Base-by-base conservation (phyloP, 352 stramenopile genomes). In the Pythium oligandrum region DNA sequence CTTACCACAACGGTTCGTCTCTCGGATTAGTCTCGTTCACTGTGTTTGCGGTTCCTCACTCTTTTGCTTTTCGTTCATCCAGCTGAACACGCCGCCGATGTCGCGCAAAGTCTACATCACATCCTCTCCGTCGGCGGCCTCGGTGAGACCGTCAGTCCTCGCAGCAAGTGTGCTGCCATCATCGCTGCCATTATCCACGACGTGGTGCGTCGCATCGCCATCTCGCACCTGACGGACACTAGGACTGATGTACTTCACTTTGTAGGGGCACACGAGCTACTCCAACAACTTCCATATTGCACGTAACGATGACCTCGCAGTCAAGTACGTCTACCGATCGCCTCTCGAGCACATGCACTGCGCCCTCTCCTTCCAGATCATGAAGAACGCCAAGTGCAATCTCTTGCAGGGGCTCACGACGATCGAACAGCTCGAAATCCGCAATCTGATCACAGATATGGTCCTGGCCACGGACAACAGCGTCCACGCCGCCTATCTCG, bases 251-350 rank as follows among this genome's bases (percentile, higher is more conserved):
- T 26, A 26, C 17, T 26, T 26, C 17, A 26, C 17, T 26, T 26
- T 26, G 17, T 26, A 26, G 17, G 17, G 77, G n/a, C 86, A 96
- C 64, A 90, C 82, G 47, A 90, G 85, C 55, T 89, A 74, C 65
- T 87, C 82, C 54, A 93, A 96, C 68, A 91, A 90, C 53, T 94
- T 96, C 53, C 83, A 93, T 66, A 90, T 95, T 50, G 70, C 70
- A 17, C 53, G 75, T 31, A 90, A 93, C 53, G 79, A 91, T 66
- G 69, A 90, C 36, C 69, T 95, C 48, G 83, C 87, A 7, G 66
- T 89, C 38, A 67, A 81, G 56, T 95, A 95, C 47, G 74, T 88
- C 3, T 94, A 93, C 55, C 75, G 81, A 36, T 91, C 78, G 44
- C 85, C 86, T 30, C 66, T 93, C 1, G 85, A 96, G 71, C 78